Base-by-base conservation (phyloP, 768 basidiomycete genomes). In the Cystobasidium ongulense region DNA sequence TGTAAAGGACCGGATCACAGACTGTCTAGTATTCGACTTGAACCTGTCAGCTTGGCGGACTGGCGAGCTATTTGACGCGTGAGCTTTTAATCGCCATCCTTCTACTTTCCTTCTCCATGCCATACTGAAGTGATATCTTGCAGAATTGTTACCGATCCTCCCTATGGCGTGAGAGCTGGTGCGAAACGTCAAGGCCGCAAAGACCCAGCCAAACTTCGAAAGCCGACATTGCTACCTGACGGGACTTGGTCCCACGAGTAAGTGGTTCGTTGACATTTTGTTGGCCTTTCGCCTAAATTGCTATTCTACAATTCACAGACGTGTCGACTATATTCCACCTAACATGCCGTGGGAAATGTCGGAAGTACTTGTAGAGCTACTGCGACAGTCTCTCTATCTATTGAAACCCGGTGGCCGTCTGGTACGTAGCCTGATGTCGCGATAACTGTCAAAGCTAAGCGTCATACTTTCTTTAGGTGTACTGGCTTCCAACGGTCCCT, bases 341-440 rank as follows among this genome's bases (percentile, higher is more conserved):
- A 93, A 88, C 21, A 88, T 87, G 76, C 93, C 94, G 0, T 98
- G 97, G 81, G 93, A 97, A 76, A 85, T 99, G 46, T 90, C 90
- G 1, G 85, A 88, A 65, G 86, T 99, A 46, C 88, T 89, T 10
- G 76, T 83, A 17, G 94, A 96, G 79, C 87, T 99, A 17, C 87
- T 97, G 33, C 79, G 88, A 18, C 85, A 92, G 53, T 87, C 92
- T 1, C 86, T 93, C 64, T 91, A 90, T 80, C 82, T 96, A 31
- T 85, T 99, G 33, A 91, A 87, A 75, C 91, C 91, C 0, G 85
- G 84, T 27, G 96, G 96, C 15, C 84, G 96, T 46, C 85, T 99
- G 18, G 95, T 99, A 71, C 73, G 74, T 50, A 15, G 21, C 3
- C 29, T 33, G 23, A 66, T 31, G 2, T 25, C 7, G 1, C 3